Percentiles rank a stretch among this genome's conserved stretches.
Evolutionary conservation across 2,329 filamentous ascomycete species (phyloP).

Genomic region (Penicillium sp.): DNA sequence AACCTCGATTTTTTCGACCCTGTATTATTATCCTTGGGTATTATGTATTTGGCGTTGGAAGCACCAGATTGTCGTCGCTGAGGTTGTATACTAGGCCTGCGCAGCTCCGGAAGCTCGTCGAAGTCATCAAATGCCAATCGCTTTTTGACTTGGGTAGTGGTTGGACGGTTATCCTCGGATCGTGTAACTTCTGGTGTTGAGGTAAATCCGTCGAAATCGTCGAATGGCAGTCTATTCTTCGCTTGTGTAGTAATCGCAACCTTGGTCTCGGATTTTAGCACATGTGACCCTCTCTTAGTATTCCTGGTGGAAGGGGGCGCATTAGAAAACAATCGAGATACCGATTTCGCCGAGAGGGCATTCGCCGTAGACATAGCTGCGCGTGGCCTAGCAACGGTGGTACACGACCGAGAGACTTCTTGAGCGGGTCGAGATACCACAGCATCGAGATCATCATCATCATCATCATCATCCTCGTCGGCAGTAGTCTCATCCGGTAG

Average conservation of each 20-base stretch:
- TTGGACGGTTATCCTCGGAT: slow-evolving; percentile 19
- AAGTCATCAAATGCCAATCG: slow-evolving; percentile 37
- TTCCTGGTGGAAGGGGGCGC: not conserved
- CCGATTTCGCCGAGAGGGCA: too few relatives aligned
- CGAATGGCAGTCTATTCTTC: slow-evolving; percentile 19
- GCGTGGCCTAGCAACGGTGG: too few relatives aligned
- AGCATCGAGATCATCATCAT: slow-evolving; percentile 33
- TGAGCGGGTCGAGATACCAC: slow-evolving; percentile 1
- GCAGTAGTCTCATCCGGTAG: slow-evolving; percentile 33
- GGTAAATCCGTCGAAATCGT: slow-evolving; percentile 42
- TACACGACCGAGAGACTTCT: too few relatives aligned
- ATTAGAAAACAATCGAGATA: too few relatives aligned
- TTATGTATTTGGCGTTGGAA: slow-evolving; percentile 21
- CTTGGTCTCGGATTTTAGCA: slow-evolving; percentile 17
- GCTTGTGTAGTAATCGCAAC: slow-evolving; percentile 6
- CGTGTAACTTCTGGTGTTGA: slow-evolving; percentile 10
- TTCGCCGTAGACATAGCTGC: too few relatives aligned
- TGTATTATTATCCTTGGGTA: slow-evolving; percentile 26
- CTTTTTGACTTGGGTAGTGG: slow-evolving; percentile 6
- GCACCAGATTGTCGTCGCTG: slow-evolving; percentile 25
- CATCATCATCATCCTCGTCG: slow-evolving; percentile 34
- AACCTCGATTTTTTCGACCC: slow-evolving; percentile 43
- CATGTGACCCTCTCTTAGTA: not conserved
- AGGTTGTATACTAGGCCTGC: slow-evolving; percentile 26
- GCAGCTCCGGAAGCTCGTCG: slow-evolving; percentile 41